These are phyloP conservation scores for Rhodotorula sp. DNA, from an alignment of 1,284 basidiomycete species.

Conservation along the genomic window DNA sequence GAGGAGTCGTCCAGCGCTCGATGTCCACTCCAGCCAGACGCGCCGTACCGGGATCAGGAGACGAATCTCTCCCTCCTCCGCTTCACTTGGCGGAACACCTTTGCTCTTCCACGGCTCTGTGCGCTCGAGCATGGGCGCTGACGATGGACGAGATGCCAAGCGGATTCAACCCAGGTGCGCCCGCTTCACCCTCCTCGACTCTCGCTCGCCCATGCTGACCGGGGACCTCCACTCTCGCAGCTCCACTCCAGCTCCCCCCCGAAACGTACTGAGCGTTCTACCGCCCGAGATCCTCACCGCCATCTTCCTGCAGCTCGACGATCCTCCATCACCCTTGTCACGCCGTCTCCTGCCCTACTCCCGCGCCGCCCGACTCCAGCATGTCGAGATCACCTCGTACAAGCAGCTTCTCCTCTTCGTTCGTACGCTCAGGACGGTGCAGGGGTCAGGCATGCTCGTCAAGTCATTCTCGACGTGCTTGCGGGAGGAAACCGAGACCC, in stretches of 20 bases:
- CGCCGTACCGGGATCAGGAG: no score
- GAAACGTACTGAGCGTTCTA: neutral
- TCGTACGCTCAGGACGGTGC: neutral
- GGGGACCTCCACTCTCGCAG: neutral
- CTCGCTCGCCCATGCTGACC: neutral
- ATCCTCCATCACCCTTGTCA: conserved; percentile 1
- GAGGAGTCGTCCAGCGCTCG: no score
- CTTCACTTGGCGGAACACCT: no score
- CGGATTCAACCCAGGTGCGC: no score
- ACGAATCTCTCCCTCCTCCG: no score
- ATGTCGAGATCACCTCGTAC: conserved; percentile 2
- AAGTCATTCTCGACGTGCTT: neutral
- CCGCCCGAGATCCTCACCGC: conserved; percentile 17
- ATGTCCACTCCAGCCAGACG: no score
- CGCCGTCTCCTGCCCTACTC: conserved; percentile 17
- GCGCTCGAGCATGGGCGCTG: no score
- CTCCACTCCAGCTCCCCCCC: neutral
- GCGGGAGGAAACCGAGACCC: neutral
- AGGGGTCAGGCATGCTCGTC: neutral
- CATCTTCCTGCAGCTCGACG: conserved; percentile 10
- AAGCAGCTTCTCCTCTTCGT: neutral
- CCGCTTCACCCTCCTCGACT: no score
- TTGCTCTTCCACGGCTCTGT: no score
- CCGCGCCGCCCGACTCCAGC: neutral
- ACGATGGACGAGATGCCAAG: no score